Evolutionary conservation across 805 yeast species (phyloP), one percentile per base, ranked within the genome.

Genomic region (Lachancea thermotolerans): DNA sequence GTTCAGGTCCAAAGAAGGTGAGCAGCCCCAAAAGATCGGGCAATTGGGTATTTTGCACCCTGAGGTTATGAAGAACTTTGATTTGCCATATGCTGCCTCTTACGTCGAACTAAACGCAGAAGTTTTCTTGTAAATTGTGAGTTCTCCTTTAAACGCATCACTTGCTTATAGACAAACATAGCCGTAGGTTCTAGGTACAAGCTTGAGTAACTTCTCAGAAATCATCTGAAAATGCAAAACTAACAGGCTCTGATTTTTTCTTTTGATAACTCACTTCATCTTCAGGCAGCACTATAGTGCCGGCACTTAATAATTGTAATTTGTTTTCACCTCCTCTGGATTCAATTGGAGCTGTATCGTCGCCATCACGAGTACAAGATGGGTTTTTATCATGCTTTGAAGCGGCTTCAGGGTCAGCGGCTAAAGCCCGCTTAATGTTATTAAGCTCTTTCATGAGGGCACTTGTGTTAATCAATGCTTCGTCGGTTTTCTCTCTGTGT

Each of bases 21-120:
- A 68, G 30, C 71, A 74, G 35, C 77, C 74, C 12, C 65, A 73
- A 56, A 74, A 69, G 46, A 75, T 90, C 58, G 99, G 99, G 53
- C 71, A 80, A 39, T 73, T 93, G 55, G 99, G 99, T 67, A 96
- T 89, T 48, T 74, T 93, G 57, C 99, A 93, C 66, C 99, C 99
- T 31, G 88, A 83, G 62, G 99, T 93, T 43, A 74, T 91, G 74
- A 75, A 75, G 50, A 71, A 76, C 60, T 93, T 90, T 61, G 97
- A 89, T 54, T 78, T 93, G 51, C 96, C 97, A 43, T 87, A 82
- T 59, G 96, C 96, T 56, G 95, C 90, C 47, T 84, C 96, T 29
- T 75, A 83, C 47, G 91, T 90, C 49, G 99, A 93, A 72, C 74
- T 93, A 50, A 84, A 91, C 61, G 81, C 93, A 44, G 93, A 89